Conservation (phyloP, 306 rosid species). For the Citrullus mucosospermus region DNA sequence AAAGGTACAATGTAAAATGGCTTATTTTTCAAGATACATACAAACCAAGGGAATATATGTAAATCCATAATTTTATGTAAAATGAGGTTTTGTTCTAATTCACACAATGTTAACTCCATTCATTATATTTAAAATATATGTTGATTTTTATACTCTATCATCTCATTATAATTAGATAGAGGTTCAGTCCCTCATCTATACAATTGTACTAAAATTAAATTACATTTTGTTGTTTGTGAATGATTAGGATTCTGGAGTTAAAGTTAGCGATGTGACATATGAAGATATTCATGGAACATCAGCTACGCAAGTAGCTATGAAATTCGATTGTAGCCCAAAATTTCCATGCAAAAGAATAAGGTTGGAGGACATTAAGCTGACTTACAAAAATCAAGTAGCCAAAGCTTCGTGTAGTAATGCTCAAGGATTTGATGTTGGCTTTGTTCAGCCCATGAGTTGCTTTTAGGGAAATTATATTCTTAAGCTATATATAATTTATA, state of each 20-base stretch:
- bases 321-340: not conserved
- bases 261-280: not conserved
- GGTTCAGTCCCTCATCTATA: too few relatives aligned
- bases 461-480: not conserved
- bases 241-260: not conserved
- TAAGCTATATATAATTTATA: not conserved
- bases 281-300: not conserved
- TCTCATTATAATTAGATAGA: too few relatives aligned
- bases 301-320: not conserved
- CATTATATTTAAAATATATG: too few relatives aligned
- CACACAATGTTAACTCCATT: not conserved
- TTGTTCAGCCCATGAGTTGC: not conserved
- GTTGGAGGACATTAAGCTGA: not conserved
- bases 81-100: too few relatives aligned
- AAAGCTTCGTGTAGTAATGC: not conserved
- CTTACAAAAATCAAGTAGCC: not conserved
- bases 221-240: not conserved
- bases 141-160: too few relatives aligned
- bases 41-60: too few relatives aligned
- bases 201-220: too few relatives aligned
- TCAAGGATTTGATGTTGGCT: not conserved
- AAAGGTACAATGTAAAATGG: too few relatives aligned
- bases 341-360: not conserved
- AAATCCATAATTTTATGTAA: too few relatives aligned
- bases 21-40: too few relatives aligned